A percentile compares a stretch with the other conserved stretches of the same genome.
Evolutionary conservation across 768 basidiomycete genomes (phyloP).

Genomic region (Podaxis rugospora): DNA sequence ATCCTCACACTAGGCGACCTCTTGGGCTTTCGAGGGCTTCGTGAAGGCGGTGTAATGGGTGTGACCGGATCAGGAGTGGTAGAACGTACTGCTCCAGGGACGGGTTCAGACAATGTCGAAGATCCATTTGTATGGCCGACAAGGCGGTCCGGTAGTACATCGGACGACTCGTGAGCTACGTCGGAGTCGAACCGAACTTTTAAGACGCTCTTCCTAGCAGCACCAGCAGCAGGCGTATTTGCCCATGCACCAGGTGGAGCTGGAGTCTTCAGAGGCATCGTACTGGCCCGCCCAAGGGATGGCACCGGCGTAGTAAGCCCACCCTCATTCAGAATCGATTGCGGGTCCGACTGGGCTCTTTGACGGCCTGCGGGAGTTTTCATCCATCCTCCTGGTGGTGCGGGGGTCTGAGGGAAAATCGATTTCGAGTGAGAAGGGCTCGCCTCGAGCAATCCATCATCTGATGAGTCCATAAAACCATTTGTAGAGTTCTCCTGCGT

Average conservation of each 20-base stretch:
- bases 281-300: slow-evolving; percentile 45
- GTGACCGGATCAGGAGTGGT: slow-evolving; percentile 17
- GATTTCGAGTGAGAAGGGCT: slow-evolving; percentile 14
- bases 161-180: slow-evolving; percentile 16
- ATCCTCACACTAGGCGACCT: slow-evolving; percentile 49
- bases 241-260: slow-evolving; percentile 69
- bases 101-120: slow-evolving; percentile 16
- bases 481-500: slow-evolving; percentile 11
- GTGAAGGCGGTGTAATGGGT: slow-evolving; percentile 11
- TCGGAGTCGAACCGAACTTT: slow-evolving; percentile 71
- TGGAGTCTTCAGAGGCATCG: slow-evolving; percentile 52
- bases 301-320: slow-evolving; percentile 43
- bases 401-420: slow-evolving; percentile 22
- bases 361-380: slow-evolving; percentile 21
- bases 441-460: background rate
- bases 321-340: slow-evolving; percentile 22
- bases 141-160: slow-evolving; percentile 6
- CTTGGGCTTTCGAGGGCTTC: slow-evolving; percentile 29
- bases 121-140: slow-evolving; percentile 13
- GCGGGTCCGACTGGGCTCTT: slow-evolving; percentile 13
- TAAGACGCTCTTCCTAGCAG: slow-evolving; percentile 48
- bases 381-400: slow-evolving; percentile 34
- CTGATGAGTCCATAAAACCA: slow-evolving; percentile 1
- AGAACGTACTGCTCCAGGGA: background rate
- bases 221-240: slow-evolving; percentile 39